A percentile compares a stretch with the other conserved stretches of the same genome.
These are phyloP conservation scores for Hagleromyces aurorensis DNA, from an alignment of 805 yeast species.

Conservation along the genomic window DNA sequence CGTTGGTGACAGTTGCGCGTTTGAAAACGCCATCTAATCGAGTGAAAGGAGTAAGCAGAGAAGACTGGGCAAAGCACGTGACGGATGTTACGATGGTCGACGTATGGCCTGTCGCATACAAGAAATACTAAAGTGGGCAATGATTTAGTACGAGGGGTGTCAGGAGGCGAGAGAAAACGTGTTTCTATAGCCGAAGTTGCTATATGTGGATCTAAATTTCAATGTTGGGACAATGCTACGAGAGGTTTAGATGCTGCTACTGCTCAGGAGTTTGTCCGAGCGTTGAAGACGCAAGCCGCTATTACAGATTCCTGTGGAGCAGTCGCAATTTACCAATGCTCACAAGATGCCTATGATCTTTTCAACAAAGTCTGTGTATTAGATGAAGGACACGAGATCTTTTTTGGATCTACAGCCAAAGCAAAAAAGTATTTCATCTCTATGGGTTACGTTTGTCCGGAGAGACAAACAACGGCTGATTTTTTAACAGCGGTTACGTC, in stretches of 20 bases:
- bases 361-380: slow-evolving; percentile 47
- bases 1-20: slow-evolving; percentile 46
- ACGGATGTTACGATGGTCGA: slow-evolving; percentile 47
- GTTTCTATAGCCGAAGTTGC: slow-evolving; percentile 61
- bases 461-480: slow-evolving; percentile 54
- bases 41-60: slow-evolving; percentile 43
- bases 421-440: slow-evolving; percentile 43
- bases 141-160: slow-evolving; percentile 59
- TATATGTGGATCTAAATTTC: slow-evolving; percentile 40
- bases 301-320: slow-evolving; percentile 45
- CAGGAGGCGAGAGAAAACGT: slow-evolving; percentile 70
- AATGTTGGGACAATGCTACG: slow-evolving; percentile 56
- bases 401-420: slow-evolving; percentile 38
- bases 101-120: slow-evolving; percentile 47
- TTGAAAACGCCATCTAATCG: slow-evolving; percentile 52
- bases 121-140: slow-evolving; percentile 59
- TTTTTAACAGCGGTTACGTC: slow-evolving; percentile 49
- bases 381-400: slow-evolving; percentile 51
- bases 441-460: slow-evolving; percentile 51
- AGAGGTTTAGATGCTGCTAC: slow-evolving; percentile 60
- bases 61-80: slow-evolving; percentile 39
- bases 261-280: slow-evolving; percentile 48
- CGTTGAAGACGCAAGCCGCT: slow-evolving; percentile 44
- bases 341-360: slow-evolving; percentile 47
- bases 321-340: slow-evolving; percentile 54